Percentiles rank a stretch among this genome's conserved stretches.
These are phyloP conservation scores for Ganoderma resinaceum DNA, from an alignment of 1,284 basidiomycete genomes.

Conservation along the genomic window DNA sequence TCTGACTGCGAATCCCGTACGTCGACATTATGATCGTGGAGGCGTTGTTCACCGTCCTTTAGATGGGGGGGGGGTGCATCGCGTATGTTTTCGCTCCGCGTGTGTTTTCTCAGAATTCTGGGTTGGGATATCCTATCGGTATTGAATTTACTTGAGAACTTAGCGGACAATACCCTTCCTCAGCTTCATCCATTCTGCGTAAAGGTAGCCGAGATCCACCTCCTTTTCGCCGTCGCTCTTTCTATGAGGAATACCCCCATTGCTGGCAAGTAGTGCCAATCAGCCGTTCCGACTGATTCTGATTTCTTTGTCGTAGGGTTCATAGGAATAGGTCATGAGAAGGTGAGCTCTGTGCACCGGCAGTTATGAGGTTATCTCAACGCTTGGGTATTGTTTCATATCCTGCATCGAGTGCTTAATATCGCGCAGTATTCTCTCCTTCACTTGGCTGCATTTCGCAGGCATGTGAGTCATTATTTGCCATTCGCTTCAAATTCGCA, in stretches of 20 bases:
- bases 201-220: conserved; percentile 45
- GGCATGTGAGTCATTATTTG: conserved; percentile 30
- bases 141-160: neutral
- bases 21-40: conserved; percentile 37
- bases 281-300: neutral
- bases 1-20: conserved; percentile 38
- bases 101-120: conserved; percentile 20
- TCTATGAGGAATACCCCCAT: conserved; percentile 51
- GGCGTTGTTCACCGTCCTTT: conserved; percentile 32
- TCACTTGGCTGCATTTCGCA: conserved; percentile 39
- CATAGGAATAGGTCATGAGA: conserved; percentile 50
- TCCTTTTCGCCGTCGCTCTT: conserved; percentile 48
- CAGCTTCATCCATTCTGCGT: conserved; percentile 39
- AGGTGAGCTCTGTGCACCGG: conserved; percentile 29
- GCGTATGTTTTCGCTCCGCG: conserved; percentile 40
- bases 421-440: conserved; percentile 35
- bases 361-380: neutral
- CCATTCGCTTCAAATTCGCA: neutral
- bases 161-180: neutral
- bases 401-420: conserved; percentile 39
- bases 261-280: conserved; percentile 33
- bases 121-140: neutral
- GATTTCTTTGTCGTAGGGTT: conserved; percentile 36
- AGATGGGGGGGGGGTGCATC: conserved; percentile 35
- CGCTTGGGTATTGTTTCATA: conserved; percentile 30